Conservation (phyloP, 768 basidiomycete species). For the Lactarius sp. region DNA sequence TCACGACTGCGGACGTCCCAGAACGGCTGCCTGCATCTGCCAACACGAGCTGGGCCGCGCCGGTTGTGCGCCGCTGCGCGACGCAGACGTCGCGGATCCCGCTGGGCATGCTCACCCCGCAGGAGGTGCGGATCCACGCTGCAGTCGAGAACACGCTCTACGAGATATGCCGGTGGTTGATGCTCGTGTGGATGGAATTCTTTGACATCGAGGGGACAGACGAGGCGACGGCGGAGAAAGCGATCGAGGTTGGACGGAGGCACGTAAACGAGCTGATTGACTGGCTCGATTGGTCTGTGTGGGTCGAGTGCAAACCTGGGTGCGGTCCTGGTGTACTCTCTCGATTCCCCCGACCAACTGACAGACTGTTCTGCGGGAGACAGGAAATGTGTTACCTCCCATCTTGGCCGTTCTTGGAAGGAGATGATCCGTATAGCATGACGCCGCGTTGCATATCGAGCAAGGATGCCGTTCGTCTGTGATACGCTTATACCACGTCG, state of each 20-base stretch:
- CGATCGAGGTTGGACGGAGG: not conserved
- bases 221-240: not conserved
- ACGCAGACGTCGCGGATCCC: slow-evolving; percentile 21
- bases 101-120: slow-evolving; percentile 15
- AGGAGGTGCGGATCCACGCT: slow-evolving; percentile 17
- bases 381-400: slow-evolving; percentile 24
- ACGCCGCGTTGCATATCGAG: slow-evolving; percentile 17
- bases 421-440: slow-evolving; percentile 18
- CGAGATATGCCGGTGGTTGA: slow-evolving; percentile 26
- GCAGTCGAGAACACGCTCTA: slow-evolving; percentile 22
- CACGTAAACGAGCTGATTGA: slow-evolving; percentile 21
- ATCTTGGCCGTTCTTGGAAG: slow-evolving; percentile 22
- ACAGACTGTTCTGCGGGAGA: not conserved
- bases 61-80: slow-evolving; percentile 21
- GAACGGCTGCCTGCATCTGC: not conserved
- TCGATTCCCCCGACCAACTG: not conserved
- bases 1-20: slow-evolving; percentile 24
- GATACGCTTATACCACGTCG: no score
- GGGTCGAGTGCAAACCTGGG: slow-evolving; percentile 19
- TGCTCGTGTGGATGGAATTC: slow-evolving; percentile 20
- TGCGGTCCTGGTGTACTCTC: slow-evolving; percentile 19
- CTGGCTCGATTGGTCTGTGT: slow-evolving; percentile 27
- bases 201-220: slow-evolving; percentile 24
- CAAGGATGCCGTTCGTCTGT: not conserved
- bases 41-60: slow-evolving; percentile 18